A percentile compares a stretch with the other conserved stretches of the same genome.
Conservation (phyloP, 345 rosid species). For the Eucalyptus polybractea region DNA sequence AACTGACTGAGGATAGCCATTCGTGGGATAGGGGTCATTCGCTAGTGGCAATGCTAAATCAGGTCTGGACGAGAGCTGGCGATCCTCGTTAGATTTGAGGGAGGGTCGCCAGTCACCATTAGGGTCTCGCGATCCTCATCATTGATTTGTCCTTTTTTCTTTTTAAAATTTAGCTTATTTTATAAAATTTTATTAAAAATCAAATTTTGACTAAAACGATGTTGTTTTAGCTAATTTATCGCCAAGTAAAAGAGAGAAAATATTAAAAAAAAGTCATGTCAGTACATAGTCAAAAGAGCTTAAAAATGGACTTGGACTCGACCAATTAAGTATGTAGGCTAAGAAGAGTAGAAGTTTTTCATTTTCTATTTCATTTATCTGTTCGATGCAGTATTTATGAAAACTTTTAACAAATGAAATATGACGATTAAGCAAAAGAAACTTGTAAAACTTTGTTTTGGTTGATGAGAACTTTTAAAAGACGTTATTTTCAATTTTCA, state of each 20-base stretch:
- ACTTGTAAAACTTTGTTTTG: background rate
- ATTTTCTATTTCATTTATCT: background rate
- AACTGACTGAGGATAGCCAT: fast-evolving
- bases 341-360: background rate
- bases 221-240: fast-evolving
- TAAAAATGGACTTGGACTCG: too few species aligned
- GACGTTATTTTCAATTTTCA: background rate
- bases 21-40: background rate
- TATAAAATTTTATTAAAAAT: too few species aligned
- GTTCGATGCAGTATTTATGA: background rate
- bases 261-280: background rate
- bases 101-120: fast-evolving
- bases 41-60: fast-evolving
- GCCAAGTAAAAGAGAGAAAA: fast-evolving
- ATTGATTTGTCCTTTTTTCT: background rate
- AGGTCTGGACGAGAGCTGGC: fast-evolving
- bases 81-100: fast-evolving
- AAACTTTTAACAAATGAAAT: background rate
- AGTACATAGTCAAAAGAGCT: too few species aligned
- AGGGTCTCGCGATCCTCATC: fast-evolving
- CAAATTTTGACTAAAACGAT: too few species aligned
- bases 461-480: background rate
- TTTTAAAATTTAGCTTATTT: background rate
- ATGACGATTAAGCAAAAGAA: background rate
- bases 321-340: background rate